Evolutionary conservation across 768 basidiomycete species (phyloP).

Genomic region (Sarcomyxa edulis): DNA sequence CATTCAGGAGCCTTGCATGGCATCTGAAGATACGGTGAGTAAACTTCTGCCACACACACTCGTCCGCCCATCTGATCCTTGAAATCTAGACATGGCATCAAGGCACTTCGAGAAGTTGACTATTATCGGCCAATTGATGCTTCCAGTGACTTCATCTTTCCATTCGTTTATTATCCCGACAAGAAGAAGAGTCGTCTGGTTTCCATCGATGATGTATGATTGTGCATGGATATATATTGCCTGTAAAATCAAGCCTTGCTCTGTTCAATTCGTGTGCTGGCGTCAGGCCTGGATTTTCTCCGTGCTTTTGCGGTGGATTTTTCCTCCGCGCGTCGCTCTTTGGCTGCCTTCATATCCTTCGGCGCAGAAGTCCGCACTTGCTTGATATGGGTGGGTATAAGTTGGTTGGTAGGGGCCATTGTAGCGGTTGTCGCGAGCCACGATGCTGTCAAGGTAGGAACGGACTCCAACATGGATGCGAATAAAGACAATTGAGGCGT

Average conservation of each 20-base stretch:
- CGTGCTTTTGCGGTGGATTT: conserved; percentile 42
- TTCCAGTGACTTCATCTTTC: no score
- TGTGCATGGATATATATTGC: no score
- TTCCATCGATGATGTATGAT: no score
- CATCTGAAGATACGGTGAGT: no score
- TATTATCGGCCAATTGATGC: no score
- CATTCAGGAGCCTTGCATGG: no score
- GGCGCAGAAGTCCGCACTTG: conserved; percentile 76
- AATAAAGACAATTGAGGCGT: conserved; percentile 33
- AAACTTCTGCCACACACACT: no score
- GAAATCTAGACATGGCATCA: no score
- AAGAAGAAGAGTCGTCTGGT: no score
- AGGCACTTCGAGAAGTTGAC: no score
- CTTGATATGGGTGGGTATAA: conserved; percentile 76
- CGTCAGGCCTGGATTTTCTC: conserved; percentile 13
- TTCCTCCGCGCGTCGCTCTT: conserved; percentile 47
- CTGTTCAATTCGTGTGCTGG: neutral
- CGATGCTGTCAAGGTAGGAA: conserved; percentile 56
- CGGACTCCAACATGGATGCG: conserved; percentile 34
- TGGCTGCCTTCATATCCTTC: conserved; percentile 71
- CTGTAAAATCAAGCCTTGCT: neutral
- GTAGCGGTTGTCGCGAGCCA: conserved; percentile 46
- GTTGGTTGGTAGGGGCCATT: conserved; percentile 15
- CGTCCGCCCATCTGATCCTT: no score
- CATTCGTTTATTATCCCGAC: no score